phyloP scores from a whole-genome alignment of 2,329 filamentous ascomycete species.

The Ambrosiella cleistominuta region DNA sequence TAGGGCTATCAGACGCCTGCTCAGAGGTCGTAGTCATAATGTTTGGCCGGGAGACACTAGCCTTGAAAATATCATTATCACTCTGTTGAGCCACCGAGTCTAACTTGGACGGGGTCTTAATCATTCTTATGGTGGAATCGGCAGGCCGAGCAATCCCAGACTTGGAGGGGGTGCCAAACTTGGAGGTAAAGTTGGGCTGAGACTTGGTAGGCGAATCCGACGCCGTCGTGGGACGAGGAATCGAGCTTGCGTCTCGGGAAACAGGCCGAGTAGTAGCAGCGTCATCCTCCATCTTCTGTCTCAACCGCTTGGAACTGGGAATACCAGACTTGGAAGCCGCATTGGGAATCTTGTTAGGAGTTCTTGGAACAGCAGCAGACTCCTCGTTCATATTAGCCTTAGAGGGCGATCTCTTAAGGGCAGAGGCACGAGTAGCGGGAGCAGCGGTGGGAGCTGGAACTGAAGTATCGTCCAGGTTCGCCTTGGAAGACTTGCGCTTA shows the following conservation, averaged over 20 bases:
- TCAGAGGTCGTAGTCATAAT: not conserved
- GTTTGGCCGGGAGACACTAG: not conserved
- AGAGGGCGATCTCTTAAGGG: slow-evolving; percentile 22
- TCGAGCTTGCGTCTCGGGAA: slow-evolving; percentile 32
- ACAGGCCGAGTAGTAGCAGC: slow-evolving; percentile 45
- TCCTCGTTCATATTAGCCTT: slow-evolving; percentile 20
- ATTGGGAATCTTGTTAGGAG: slow-evolving; percentile 13
- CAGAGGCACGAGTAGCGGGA: slow-evolving; percentile 15
- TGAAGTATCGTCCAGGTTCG: slow-evolving; percentile 45
- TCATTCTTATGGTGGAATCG: slow-evolving; percentile 28
- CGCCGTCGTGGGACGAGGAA: slow-evolving; percentile 30
- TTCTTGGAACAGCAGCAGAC: not conserved
- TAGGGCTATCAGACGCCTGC: slow-evolving; percentile 18
- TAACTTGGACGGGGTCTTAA: slow-evolving; percentile 31
- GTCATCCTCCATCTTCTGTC: slow-evolving; percentile 51
- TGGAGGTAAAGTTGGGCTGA: slow-evolving; percentile 1
- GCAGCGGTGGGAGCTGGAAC: slow-evolving; percentile 14
- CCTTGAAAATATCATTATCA: not conserved
- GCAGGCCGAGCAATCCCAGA: slow-evolving; percentile 58
- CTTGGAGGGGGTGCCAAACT: slow-evolving; percentile 25
- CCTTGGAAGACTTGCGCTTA: slow-evolving; percentile 30
- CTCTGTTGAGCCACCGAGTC: slow-evolving; percentile 10
- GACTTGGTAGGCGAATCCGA: slow-evolving; percentile 15
- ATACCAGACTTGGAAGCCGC: slow-evolving; percentile 11
- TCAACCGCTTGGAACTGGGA: slow-evolving; percentile 50